Evolutionary conservation across 768 basidiomycete genomes (phyloP), one percentile per base, ranked within the genome.

Genomic region (Tylopilus vinaceipallidus): DNA sequence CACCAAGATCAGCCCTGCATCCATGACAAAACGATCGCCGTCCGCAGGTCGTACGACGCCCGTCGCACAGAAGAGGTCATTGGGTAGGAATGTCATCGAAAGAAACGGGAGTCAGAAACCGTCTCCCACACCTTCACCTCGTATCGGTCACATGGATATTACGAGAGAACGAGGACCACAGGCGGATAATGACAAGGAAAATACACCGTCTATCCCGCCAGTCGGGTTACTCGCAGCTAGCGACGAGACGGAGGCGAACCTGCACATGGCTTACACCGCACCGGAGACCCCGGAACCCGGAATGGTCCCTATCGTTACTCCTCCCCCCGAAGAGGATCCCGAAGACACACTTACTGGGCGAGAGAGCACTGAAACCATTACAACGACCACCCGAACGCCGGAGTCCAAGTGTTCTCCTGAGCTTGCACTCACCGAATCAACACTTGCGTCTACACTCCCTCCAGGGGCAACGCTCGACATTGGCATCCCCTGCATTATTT

Each of bases 401-500:
- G 62, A 49, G 32, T 54, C 42, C 3, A 65, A 59, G 37, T 53
- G 50, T 0, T 59, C 59, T 2, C 53, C 56, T 4, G 50, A 53
- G 7, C 53, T 38, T 0, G 13, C 64, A 3, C 60, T 64, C 19
- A 62, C 58, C 1, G 60, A 66, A 34, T 61, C 58, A 3, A 58
- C 68, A 17, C 55, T 68, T 35, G 55, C 55, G 7, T 58, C 56
- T 4, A 32, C 55, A 16, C 53, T 53, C 4, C 70, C 57, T 3
- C 53, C 53, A 9, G 91, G 91, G 1, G 82, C 84, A 3, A 88
- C 83, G 11, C 79, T 95, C 30, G 86, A 89, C 30, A 83, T 93
- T 23, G 91, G 91, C 9, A 94, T 94, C 29, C 90, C 92, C 0
- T 94, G 92, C 70, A 91, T 94, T 64, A 87, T 94, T 54, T 81